Percentiles rank a stretch among this genome's conserved stretches.
These are phyloP conservation scores for Helianthus annuus DNA, from an alignment of 129 eudicot genomes.

Conservation along the genomic window HanXRQr2.0-SUNRISE NC_035439.2:124123157-124123656, in stretches of 20 bases:
- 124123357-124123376: constrained; percentile 6
- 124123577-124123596: constrained; percentile 13
- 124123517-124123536: not conserved
- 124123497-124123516: not conserved
- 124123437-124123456: constrained; percentile 19
- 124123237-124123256: not conserved
- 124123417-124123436: not conserved
- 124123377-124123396: not conserved
- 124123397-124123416: constrained; percentile 4
- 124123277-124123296: not conserved
- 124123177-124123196: not conserved
- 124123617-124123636: constrained; percentile 6
- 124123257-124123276: constrained; percentile 13
- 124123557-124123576: constrained; percentile 12
- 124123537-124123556: not conserved
- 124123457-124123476: constrained; percentile 19
- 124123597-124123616: constrained; percentile 11
- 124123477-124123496: constrained; percentile 16
- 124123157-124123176: not conserved
- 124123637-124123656: constrained; percentile 27
- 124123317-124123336: not conserved
- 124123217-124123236: not conserved
- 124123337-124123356: not conserved
- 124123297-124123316: not conserved
- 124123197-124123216: constrained; percentile 11